Evolutionary conservation across 2,329 filamentous ascomycete genomes (phyloP).

Genomic region (Plenodomus tracheiphilus): DNA sequence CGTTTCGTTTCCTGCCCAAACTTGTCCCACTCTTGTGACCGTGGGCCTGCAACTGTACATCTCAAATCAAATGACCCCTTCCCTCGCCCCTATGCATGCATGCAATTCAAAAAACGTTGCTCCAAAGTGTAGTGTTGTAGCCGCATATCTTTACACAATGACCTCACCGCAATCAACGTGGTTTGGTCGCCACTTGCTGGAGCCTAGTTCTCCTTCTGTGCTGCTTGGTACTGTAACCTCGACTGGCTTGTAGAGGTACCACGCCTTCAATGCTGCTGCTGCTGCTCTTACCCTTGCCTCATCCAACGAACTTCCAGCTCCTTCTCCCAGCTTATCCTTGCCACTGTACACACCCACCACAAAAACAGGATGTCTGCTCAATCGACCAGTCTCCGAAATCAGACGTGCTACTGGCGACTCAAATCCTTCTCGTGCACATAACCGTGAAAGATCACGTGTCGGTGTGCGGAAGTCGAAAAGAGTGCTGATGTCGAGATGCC

Average conservation of each 20-base stretch:
- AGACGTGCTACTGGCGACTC: constrained; percentile 83
- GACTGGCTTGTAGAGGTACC: constrained; percentile 91
- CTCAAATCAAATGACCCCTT: constrained; percentile 11
- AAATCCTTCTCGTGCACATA: constrained; percentile 90
- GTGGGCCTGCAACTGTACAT: constrained; percentile 12
- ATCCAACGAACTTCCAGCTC: constrained; percentile 75
- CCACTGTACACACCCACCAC: constrained; percentile 94
- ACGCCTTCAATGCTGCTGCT: constrained; percentile 84
- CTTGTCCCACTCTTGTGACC: too few relatives aligned
- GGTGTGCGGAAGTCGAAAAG: constrained; percentile 87
- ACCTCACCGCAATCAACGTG: constrained; percentile 63
- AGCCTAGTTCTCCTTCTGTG: constrained; percentile 42
- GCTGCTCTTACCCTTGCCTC: constrained; percentile 78
- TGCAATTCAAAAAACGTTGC: constrained; percentile 10
- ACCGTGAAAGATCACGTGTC: constrained; percentile 76
- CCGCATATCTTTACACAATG: constrained; percentile 43
- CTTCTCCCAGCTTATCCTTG: constrained; percentile 88
- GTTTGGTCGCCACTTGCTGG: constrained; percentile 56
- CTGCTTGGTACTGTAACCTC: constrained; percentile 57
- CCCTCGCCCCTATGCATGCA: constrained; percentile 9
- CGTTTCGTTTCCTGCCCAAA: too few relatives aligned
- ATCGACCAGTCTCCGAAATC: constrained; percentile 85
- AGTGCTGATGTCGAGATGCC: constrained; percentile 72
- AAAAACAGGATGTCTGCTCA: constrained; percentile 84
- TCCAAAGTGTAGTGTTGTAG: constrained; percentile 21